These are phyloP conservation scores for Cardiosporidium cionae DNA, from an alignment of 169 alveolate species.

Conservation along the genomic window DNA sequence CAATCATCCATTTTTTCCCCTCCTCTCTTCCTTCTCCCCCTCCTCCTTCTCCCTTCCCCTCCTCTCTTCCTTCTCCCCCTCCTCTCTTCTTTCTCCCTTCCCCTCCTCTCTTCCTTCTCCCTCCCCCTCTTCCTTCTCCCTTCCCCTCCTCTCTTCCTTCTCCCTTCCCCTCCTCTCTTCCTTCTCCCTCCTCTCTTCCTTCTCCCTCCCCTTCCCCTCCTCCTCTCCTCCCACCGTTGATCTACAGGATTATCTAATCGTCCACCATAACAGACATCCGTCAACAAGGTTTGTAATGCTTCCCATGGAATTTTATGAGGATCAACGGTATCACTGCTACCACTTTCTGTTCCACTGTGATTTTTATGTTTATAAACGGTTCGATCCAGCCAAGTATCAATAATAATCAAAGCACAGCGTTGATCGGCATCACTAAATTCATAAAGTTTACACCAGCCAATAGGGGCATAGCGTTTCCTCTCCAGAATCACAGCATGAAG, in stretches of 20 bases:
- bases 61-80: background rate
- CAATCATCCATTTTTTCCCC: background rate
- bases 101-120: background rate
- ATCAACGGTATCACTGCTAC: slow-evolving; percentile 52
- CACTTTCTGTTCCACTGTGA: slow-evolving; percentile 29
- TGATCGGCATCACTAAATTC: slow-evolving; percentile 96
- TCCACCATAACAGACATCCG: slow-evolving; percentile 91
- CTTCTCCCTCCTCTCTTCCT: too few species aligned
- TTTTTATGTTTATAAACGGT: slow-evolving; percentile 18
- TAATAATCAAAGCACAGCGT: slow-evolving; percentile 81
- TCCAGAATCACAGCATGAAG: slow-evolving; percentile 94
- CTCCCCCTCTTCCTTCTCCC: too few species aligned
- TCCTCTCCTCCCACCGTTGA: slow-evolving; percentile 42
- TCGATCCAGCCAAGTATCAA: slow-evolving; percentile 86
- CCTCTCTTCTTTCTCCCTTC: background rate
- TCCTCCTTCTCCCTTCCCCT: background rate
- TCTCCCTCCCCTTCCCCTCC: too few species aligned
- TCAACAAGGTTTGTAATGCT: slow-evolving; percentile 85
- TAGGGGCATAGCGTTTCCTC: slow-evolving; percentile 90
- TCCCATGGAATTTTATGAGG: slow-evolving; percentile 96
- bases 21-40: background rate
- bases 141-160: too few species aligned
- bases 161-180: too few species aligned
- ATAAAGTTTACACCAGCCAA: slow-evolving; percentile 95
- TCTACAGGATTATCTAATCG: slow-evolving; percentile 92